Evolutionary conservation across 306 rosid species (phyloP), one percentile per base, ranked within the genome.

Genomic region (Vigna trinervia): DNA sequence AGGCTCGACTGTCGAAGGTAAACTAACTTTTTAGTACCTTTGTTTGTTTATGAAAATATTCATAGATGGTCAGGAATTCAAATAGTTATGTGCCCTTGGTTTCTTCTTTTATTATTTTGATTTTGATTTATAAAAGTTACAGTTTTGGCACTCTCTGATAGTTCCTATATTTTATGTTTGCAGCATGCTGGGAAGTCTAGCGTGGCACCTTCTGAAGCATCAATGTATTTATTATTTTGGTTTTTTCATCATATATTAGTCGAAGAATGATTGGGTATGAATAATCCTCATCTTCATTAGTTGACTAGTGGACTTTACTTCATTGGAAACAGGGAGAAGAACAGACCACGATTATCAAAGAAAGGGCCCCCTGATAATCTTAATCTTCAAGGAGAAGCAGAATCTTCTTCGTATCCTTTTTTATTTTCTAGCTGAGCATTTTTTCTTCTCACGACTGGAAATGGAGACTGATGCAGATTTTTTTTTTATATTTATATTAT

Each of bases 381-480:
- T 81, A 80, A 68, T 59, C 77, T 75, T 77, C 90, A 88, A 77
- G 97, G 78, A 81, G 96, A 87, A 26, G 59, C 75, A 4, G 91
- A 90, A 82, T 73, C 90, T 77, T 87, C 94, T 48, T 83, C 64
- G 97, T 96, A 96, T 96, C 99, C 99, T 89, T 77, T 61, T 61
- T 14, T 12, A 23, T 60, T 26, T 12, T 30, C 65, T 51, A 66
- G 28, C 71, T 53, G 61, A 59, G 17, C 57, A 78, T 79, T 68
- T 15, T 34, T 52, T 70, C 62, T 70, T 75, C 57, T 65, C 69
- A 54, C 36, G 76, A 71, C 32, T 51, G 22, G 71, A 79, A 58
- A 45, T 73, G 32, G 71, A 61, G 72, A 74, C 58, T 26, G 8
- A 41, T 50, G 68, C 51, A 57, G 56, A 22, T 43, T 79, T 36